phyloP scores from a whole-genome alignment of 805 yeast species.

The Ogataea trehalophila region DNA sequence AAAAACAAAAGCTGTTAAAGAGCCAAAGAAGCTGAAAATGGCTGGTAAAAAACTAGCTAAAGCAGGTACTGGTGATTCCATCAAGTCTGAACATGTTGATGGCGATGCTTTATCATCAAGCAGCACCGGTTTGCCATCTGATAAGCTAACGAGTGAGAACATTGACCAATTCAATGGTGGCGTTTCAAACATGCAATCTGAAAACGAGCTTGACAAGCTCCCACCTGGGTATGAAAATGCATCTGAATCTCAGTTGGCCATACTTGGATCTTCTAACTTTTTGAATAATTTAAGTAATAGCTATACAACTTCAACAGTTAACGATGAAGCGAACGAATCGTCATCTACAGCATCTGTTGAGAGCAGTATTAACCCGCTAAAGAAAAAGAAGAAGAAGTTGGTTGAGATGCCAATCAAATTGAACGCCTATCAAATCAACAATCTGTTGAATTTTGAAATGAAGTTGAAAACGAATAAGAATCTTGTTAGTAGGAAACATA shows the following conservation, averaged over 20 bases:
- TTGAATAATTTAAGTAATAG: no score
- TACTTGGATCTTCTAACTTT: no score
- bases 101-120: no score
- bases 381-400: conserved; percentile 15
- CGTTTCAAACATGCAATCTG: no score
- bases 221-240: no score
- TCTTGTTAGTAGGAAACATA: conserved; percentile 19
- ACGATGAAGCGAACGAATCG: neutral
- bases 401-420: conserved; percentile 18
- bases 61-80: no score
- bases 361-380: neutral
- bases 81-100: no score
- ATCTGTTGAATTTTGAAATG: conserved; percentile 20
- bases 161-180: no score
- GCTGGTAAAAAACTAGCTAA: neutral
- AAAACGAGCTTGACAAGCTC: no score
- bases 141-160: no score
- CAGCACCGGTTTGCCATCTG: no score
- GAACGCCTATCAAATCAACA: conserved; percentile 15
- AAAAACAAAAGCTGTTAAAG: neutral
- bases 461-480: conserved; percentile 21
- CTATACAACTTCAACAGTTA: neutral
- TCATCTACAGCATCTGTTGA: neutral
- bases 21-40: neutral
- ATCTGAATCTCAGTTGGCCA: no score